phyloP scores from a whole-genome alignment of 306 rosid species.

The Cucurbita pepo region DNA sequence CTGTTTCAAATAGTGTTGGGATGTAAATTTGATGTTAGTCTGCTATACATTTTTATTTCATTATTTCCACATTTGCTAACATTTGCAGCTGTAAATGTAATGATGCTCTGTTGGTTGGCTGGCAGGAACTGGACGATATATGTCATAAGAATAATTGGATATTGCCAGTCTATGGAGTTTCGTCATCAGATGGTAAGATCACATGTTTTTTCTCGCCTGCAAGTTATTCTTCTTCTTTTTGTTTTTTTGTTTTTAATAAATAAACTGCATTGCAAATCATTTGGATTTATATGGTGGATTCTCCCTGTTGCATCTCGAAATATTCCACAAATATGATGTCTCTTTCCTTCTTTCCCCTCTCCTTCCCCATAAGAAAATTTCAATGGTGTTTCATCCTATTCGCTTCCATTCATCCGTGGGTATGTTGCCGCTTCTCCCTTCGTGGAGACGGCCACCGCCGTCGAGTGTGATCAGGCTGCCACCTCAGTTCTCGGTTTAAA shows the following conservation, averaged over 20 bases:
- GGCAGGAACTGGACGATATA: constrained; percentile 32
- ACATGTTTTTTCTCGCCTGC: too few species aligned
- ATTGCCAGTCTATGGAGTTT: constrained; percentile 31
- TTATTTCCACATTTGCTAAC: not conserved
- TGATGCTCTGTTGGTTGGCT: constrained; percentile 7
- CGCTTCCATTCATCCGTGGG: too few species aligned
- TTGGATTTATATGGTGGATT: not conserved
- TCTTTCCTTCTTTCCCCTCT: too few species aligned
- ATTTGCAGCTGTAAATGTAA: not conserved
- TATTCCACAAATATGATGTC: not conserved
- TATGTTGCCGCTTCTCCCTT: too few species aligned
- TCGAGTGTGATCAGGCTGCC: too few species aligned
- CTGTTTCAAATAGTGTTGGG: not conserved
- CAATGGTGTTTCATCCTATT: too few species aligned
- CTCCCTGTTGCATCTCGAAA: not conserved
- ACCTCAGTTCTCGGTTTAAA: too few species aligned
- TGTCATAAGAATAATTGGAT: constrained; percentile 31
- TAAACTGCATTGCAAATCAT: not conserved
- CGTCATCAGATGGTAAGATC: constrained; percentile 27
- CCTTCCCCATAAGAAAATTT: too few species aligned
- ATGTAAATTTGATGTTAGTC: not conserved
- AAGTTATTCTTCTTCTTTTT: too few species aligned
- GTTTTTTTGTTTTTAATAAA: too few species aligned
- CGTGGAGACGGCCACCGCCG: too few species aligned
- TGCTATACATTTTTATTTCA: not conserved